Conservation (phyloP, 2,329 filamentous ascomycete species). For the Mycosphaerella arachidis region DNA sequence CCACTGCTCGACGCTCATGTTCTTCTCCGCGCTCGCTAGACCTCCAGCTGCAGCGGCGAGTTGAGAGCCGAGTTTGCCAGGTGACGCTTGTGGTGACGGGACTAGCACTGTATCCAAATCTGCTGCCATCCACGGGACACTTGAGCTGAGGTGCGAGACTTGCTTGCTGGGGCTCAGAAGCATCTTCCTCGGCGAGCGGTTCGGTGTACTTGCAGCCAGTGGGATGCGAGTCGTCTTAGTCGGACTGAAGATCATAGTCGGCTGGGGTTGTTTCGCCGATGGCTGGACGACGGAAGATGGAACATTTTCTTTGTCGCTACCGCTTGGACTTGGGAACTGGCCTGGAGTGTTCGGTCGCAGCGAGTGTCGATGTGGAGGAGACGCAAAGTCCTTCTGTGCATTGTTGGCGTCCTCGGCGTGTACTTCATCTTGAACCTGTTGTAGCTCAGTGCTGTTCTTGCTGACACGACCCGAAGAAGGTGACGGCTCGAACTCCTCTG, state of each 20-base stretch:
- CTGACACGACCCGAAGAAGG: conserved; percentile 28
- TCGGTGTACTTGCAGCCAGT: conserved; percentile 40
- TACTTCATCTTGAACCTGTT: conserved; percentile 20
- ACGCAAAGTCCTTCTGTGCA: conserved; percentile 3
- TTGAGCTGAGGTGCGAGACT: conserved; percentile 48
- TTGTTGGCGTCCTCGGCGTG: conserved; percentile 13
- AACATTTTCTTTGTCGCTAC: conserved; percentile 38
- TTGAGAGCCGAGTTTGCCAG: conserved; percentile 22
- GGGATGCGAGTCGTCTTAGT: conserved; percentile 38
- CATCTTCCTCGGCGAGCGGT: conserved; percentile 25
- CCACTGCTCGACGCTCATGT: conserved; percentile 94
- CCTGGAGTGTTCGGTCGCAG: not conserved
- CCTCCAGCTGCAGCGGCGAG: conserved; percentile 48
- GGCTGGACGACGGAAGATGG: conserved; percentile 30
- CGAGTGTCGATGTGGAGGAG: conserved; percentile 9
- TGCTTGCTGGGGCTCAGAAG: conserved; percentile 40
- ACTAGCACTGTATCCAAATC: conserved; percentile 71
- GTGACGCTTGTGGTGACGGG: conserved; percentile 35
- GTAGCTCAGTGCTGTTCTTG: conserved; percentile 21
- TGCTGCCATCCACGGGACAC: conserved; percentile 63
- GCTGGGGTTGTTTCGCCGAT: conserved; percentile 31
- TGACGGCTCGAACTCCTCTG: conserved; percentile 36
- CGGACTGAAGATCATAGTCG: conserved; percentile 22
- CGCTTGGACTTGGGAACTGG: conserved; percentile 20
- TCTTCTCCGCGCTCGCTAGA: conserved; percentile 71